Base-by-base conservation (phyloP, 2,329 filamentous ascomycete genomes). In the Colletotrichum gloeosporioides region DNA sequence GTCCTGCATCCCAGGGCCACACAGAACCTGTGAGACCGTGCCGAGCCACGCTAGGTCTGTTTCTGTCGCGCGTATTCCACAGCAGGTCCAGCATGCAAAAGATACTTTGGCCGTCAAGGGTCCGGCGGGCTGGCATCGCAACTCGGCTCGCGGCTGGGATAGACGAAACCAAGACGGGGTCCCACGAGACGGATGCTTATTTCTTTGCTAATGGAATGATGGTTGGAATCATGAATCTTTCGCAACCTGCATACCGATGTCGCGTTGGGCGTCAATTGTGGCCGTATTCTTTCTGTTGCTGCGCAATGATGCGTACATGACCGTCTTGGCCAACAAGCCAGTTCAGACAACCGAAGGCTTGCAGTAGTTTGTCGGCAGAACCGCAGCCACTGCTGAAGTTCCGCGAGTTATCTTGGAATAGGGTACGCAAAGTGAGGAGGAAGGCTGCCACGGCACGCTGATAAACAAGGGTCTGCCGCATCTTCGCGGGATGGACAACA, bases 1-100 rank as follows among this genome's bases (percentile, higher is more conserved):
- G 73, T 76, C 73, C 73, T 76, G 65, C 73, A 65, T 69, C 34
- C 13, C 44, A 63, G 66, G 64, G 31, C 66, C 36, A 66, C 25
- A 49, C 44, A 49, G 44, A n/a, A 49, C 44, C n/a, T 49, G 6
- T 49, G 63, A 53, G 27, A 27, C 49, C 16, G 18, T 55, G 44
- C 65, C 65, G 44, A 68, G 65, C 65, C 65, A 68, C 44, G 27
- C 55, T 25, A 25, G 69, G 32, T 27, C 69, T 36, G 69, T 67
- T 71, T 59, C 61, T 22, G 55, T 69, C 25, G 64, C 27, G 62
- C 34, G 22, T 69, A 67, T 32, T 34, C 59, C 68, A 27, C 31
- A 39, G 27, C 34, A 63, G 39, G 29, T 4, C 13, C 57, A 31
- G 16, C 27, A 44, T 44, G 39, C 39, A 44, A 63, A 62, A 63